Evolutionary conservation across 306 rosid species (phyloP), one percentile per base, ranked within the genome.

Genomic region (Trifolium subterraneum): DNA sequence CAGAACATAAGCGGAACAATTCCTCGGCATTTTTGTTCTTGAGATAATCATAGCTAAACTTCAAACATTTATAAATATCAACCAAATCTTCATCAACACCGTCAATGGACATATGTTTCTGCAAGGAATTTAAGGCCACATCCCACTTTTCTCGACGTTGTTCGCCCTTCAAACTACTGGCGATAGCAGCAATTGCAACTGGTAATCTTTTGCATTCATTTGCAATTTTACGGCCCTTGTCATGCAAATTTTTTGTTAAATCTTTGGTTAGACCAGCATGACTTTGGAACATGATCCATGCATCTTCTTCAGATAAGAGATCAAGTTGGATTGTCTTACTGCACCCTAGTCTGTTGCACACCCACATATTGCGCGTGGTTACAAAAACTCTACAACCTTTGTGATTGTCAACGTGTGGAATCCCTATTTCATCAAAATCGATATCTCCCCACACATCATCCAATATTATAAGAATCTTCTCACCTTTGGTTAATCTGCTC

Each of bases 121-220:
- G 33, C 29, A 75, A 45, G 54, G 62, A 15, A 7, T 2, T 10
- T 31, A 63, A 52, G 7, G 70, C 58, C 0, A 0, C n/a, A 0
- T 31, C 5, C 84, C 80, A 80, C 1, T 41, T 10, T 0, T 4
- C 10, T 0, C 0, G 20, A 20, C 2, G 2, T 27, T 16, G 10
- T 6, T 25, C 0, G 0, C 63, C 71, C 0, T 0, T 69, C 18
- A 80, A 64, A 15, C 73, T 18, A 4, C 33, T 62, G 3, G 56
- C 84, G 0, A 68, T 11, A 12, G 16, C 6, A 4, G 39, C 29
- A 48, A 80, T 14, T 48, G 79, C 83, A 58, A 73, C 4, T 0
- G 80, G 80, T 35, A 80, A 75, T 11, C 73, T 10, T 70, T 67
- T 25, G 70, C 84, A 75, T 67, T 80, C 73, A 2, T 62, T 27